These are phyloP conservation scores for Phytophthora pinifolia DNA, from an alignment of 352 stramenopile genomes.

Conservation along the genomic window DNA sequence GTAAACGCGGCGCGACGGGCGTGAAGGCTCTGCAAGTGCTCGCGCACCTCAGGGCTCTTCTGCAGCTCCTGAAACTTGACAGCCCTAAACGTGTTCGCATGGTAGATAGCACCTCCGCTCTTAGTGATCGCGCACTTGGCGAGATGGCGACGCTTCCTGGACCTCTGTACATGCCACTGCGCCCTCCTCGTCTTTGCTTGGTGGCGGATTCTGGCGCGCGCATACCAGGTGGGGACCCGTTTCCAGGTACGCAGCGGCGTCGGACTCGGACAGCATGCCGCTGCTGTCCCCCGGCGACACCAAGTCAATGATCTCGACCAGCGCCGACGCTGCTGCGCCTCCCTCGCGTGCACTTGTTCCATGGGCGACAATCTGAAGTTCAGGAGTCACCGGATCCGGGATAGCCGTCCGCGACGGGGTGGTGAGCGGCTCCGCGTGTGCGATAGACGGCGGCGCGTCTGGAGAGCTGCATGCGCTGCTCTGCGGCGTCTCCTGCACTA, in stretches of 20 bases:
- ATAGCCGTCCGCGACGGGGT: too few relatives aligned
- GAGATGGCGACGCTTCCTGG: conserved; percentile 3
- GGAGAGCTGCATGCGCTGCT: too few relatives aligned
- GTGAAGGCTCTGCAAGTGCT: conserved; percentile 2
- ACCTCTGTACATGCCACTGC: conserved; percentile 4
- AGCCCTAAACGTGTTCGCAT: conserved; percentile 4
- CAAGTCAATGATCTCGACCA: not conserved
- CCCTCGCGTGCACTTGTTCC: too few relatives aligned
- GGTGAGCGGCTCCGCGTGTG: too few relatives aligned
- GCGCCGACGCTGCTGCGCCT: not conserved
- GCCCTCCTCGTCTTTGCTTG: conserved; percentile 1
- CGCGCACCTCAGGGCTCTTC: conserved; percentile 5
- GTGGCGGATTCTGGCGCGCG: conserved; percentile 8
- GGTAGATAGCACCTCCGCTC: conserved; percentile 9
- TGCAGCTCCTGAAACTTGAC: not conserved
- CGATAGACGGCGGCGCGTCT: too few relatives aligned
- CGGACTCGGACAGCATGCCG: not conserved
- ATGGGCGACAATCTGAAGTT: too few relatives aligned
- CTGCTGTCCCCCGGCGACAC: not conserved
- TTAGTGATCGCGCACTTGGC: conserved; percentile 4
- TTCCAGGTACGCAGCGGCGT: not conserved
- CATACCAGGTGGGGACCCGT: not conserved
- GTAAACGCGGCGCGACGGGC: not conserved
- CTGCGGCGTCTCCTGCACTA: too few relatives aligned
- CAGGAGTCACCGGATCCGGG: too few relatives aligned